phyloP scores from a whole-genome alignment of 352 stramenopile genomes.

The Elongisporangium undulatum region DNA sequence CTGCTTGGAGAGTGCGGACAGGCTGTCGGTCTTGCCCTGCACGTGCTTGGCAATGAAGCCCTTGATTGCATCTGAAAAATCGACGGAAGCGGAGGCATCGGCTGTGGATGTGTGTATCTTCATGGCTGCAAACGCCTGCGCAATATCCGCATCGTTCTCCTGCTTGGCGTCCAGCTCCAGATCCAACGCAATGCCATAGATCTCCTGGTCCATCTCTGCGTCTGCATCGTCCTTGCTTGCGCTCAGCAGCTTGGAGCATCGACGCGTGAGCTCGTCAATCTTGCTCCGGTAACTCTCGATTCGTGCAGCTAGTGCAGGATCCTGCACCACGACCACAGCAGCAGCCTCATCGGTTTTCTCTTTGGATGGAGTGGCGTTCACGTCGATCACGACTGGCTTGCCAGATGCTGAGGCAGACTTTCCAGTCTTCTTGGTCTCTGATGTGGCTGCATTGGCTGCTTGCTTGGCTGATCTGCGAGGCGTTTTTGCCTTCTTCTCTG shows the following conservation, averaged over 20 bases:
- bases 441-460: background rate
- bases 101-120: conserved; percentile 13
- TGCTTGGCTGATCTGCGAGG: conserved; percentile 4
- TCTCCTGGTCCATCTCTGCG: conserved; percentile 49
- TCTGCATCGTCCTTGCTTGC: conserved; percentile 16
- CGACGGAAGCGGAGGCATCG: conserved; percentile 16
- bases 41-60: conserved; percentile 45
- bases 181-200: conserved; percentile 64
- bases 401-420: background rate
- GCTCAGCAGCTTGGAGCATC: conserved; percentile 31
- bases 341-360: conserved; percentile 9
- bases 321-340: conserved; percentile 25
- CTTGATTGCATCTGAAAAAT: conserved; percentile 43
- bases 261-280: conserved; percentile 59
- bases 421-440: background rate
- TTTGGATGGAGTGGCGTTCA: conserved; percentile 2
- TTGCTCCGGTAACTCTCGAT: conserved; percentile 73
- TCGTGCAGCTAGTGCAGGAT: conserved; percentile 52
- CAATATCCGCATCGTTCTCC: conserved; percentile 8
- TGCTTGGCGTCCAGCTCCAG: conserved; percentile 32
- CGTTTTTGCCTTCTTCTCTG: conserved; percentile 14
- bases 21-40: conserved; percentile 28
- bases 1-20: conserved; percentile 33
- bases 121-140: conserved; percentile 18
- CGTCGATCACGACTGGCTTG: background rate